Conservation (phyloP, 768 basidiomycete species). For the Tubosaeta sp. region DNA sequence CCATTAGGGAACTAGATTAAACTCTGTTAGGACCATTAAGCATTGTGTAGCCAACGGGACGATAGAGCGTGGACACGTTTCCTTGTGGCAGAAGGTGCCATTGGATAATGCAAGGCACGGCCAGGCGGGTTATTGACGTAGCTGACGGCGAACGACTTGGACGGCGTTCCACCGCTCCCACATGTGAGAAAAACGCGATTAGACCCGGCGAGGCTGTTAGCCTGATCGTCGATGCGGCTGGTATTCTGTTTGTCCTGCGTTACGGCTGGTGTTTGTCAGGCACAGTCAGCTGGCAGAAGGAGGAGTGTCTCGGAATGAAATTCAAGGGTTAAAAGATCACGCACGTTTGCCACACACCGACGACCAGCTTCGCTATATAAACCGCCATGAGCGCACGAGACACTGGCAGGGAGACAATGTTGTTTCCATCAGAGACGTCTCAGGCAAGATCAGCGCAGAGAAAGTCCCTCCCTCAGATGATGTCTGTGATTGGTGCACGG, state of each 20-base stretch:
- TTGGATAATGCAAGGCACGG: background rate
- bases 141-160: background rate
- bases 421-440: background rate
- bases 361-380: constrained; percentile 10
- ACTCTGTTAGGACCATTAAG: constrained; percentile 14
- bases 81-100: background rate
- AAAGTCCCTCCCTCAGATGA: constrained; percentile 12
- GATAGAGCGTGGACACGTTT: background rate
- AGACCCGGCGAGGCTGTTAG: background rate
- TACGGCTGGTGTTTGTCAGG: background rate
- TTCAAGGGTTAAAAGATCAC: constrained; percentile 6
- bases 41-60: constrained; percentile 5
- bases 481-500: constrained; percentile 17
- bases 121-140: background rate
- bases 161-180: background rate
- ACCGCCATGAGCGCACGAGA: background rate
- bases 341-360: constrained; percentile 6
- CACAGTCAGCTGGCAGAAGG: background rate
- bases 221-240: background rate
- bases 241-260: background rate
- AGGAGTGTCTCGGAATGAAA: background rate
- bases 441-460: constrained; percentile 4
- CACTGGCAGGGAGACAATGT: constrained; percentile 7
- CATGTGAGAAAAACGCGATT: background rate
- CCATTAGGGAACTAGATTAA: background rate